Conservation (phyloP, 441 rosid genomes). For the Hypseocharis bilobata region DNA sequence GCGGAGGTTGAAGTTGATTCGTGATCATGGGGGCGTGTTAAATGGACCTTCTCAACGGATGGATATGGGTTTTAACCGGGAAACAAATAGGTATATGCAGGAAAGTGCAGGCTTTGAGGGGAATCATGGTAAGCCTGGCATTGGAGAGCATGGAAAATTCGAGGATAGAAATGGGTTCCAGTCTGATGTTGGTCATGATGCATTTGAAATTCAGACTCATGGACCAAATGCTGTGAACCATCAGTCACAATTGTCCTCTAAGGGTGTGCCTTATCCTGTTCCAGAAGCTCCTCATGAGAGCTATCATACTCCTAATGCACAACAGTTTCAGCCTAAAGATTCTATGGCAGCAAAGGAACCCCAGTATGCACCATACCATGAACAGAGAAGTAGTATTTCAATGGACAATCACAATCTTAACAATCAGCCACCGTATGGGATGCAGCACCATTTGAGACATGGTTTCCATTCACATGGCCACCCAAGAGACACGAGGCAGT, state of each 20-base stretch:
- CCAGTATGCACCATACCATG: conserved; percentile 5
- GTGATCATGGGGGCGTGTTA: conserved; percentile 52
- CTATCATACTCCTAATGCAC: not conserved
- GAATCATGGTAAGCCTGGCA: not conserved
- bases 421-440: conserved; percentile 1
- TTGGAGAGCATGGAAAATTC: not conserved
- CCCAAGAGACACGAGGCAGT: not conserved
- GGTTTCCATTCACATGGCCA: not conserved
- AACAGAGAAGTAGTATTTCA: conserved; percentile 2
- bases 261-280: not conserved
- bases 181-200: not conserved
- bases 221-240: conserved; percentile 12
- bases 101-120: conserved; percentile 10
- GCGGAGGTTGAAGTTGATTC: conserved; percentile 71
- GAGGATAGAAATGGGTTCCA: conserved; percentile 3
- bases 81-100: not conserved
- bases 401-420: not conserved
- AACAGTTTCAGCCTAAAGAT: conserved; percentile 11
- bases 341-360: conserved; percentile 8
- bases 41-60: not conserved
- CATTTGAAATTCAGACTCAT: not conserved
- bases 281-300: not conserved
- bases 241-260: not conserved
- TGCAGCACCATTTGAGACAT: conserved; percentile 4
- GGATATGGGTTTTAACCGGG: not conserved